Evolutionary conservation across 345 rosid genomes (phyloP), one percentile per base, ranked within the genome.

Genomic region (Melaleuca quinquenervia): DNA sequence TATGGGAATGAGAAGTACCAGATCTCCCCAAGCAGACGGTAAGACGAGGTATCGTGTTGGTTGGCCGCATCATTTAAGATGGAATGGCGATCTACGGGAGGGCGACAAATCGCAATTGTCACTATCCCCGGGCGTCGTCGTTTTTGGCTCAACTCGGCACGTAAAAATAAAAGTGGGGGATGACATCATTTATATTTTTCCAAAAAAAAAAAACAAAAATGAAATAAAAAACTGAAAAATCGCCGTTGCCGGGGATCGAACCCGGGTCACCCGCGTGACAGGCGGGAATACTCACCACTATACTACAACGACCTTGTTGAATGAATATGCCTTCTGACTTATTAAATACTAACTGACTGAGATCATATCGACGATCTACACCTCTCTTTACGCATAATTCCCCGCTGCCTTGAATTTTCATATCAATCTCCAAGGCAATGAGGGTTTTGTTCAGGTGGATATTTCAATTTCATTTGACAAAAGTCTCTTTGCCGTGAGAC

Each of bases 191-290:
- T 41, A 41, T 41, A 41, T 41, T 41, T 41, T 41, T 41, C 41
- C 2, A 41, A 41, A 41, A 41, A 41, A 41, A 3, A 62, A 29
- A 29, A 64, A 18, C 32, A 32, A 70, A 8, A 6, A 3, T 5
- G 6, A 0, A 70, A 36, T 4, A 4, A 82, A 1, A 1, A 1
- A 0, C 20, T 55, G 12, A 2, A 44, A 86, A 11, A 7, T 5
- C 97, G 93, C 96, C 96, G 94, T 91, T 94, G 96, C 97, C 95
- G 96, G 98, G 94, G 95, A 94, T 95, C 98, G 98, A 96, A 94
- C 98, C 94, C 96, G 95, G 96, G 96, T 94, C 96, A 85, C 94
- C 95, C 96, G 94, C 92, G 97, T 96, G 98, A 96, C 95, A 93
- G 97, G 95, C 96, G 93, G 94, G 92, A 93, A 96, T 96, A 95